Conservation (phyloP, 2,329 filamentous ascomycete genomes). For the Gaeumannomyces tritici region DNA sequence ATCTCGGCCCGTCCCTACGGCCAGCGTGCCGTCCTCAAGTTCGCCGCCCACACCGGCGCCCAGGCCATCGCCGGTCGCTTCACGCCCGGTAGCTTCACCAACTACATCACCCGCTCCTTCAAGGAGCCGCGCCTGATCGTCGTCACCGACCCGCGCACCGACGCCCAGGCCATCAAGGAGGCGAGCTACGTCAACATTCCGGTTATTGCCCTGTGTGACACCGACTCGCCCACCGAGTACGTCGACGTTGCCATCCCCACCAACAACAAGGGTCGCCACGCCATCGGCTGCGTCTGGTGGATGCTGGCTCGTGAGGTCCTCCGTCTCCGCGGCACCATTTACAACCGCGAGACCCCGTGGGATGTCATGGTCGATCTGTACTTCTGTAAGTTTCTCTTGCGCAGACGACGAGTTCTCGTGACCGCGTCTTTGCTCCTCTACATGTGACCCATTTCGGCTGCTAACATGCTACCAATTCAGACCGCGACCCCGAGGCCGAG, state of each 20-base stretch:
- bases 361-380: constrained; percentile 99
- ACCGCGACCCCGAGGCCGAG: constrained; percentile 99
- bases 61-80: constrained; percentile 98
- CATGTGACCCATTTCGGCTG: not conserved
- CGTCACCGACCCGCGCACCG: constrained; percentile 98
- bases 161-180: constrained; percentile 99
- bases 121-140: constrained; percentile 99
- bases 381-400: constrained; percentile 62
- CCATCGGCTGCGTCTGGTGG: constrained; percentile 99
- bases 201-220: constrained; percentile 98
- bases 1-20: constrained; percentile 99
- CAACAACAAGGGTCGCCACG: constrained; percentile 99
- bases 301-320: constrained; percentile 99
- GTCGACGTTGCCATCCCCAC: constrained; percentile 99
- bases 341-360: constrained; percentile 93
- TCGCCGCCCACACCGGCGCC: constrained; percentile 95
- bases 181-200: constrained; percentile 99
- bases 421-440: not conserved
- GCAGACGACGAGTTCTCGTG: not conserved
- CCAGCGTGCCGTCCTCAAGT: constrained; percentile 99
- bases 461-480: constrained; percentile 21
- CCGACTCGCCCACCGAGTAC: constrained; percentile 98
- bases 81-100: constrained; percentile 99
- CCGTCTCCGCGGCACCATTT: constrained; percentile 93
- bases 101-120: constrained; percentile 99